Conservation (phyloP, 805 yeast species). For the Nakazawaea holstii region DNA sequence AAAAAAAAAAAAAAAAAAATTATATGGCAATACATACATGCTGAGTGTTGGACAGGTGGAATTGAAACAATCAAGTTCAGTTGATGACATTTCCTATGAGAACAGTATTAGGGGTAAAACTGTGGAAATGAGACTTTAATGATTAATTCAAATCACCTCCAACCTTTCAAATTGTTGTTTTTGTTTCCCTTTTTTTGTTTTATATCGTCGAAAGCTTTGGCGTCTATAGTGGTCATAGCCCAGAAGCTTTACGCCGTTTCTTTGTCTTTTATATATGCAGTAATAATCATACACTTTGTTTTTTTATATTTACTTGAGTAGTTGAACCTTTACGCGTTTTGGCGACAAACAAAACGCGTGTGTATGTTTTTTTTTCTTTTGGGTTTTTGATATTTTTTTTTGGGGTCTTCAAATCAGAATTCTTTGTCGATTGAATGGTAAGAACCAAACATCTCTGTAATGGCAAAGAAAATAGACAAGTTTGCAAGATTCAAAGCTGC, state of each 20-base stretch:
- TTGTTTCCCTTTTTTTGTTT: background rate
- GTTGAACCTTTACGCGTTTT: too few species aligned
- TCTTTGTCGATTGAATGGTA: background rate
- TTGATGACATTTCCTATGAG: background rate
- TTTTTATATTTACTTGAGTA: too few species aligned
- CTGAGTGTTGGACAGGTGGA: background rate
- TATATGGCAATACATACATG: background rate
- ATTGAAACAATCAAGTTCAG: background rate
- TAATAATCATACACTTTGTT: background rate
- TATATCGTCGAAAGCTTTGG: background rate
- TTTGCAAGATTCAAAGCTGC: conserved; percentile 61
- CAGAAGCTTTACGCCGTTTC: too few species aligned
- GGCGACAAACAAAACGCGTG: too few species aligned
- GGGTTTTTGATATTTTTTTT: background rate
- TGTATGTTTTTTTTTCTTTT: too few species aligned
- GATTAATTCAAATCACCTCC: background rate
- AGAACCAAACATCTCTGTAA: conserved; percentile 10
- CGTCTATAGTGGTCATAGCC: background rate
- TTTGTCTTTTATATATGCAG: background rate
- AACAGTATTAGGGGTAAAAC: background rate
- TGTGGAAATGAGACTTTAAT: background rate
- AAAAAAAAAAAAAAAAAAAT: background rate
- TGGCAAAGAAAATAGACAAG: conserved; percentile 39
- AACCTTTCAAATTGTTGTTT: background rate
- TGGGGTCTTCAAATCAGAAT: background rate